Evolutionary conservation across 306 rosid species (phyloP).

Genomic region (Ochetophila trinervis): DNA sequence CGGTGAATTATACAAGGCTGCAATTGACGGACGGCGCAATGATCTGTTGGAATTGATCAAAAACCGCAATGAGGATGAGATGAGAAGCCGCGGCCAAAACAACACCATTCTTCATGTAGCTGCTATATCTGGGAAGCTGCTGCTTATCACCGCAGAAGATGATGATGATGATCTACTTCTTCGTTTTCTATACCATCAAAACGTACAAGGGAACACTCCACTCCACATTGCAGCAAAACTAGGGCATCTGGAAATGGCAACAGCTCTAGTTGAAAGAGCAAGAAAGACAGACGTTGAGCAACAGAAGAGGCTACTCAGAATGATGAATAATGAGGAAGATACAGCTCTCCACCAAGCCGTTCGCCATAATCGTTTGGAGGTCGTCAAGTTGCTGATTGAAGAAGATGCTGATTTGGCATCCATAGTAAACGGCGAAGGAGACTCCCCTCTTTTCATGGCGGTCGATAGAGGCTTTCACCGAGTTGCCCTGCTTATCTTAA

Average conservation of each 20-base stretch:
- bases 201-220: slow-evolving; percentile 1
- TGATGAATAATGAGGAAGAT: neutral
- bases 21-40: too few species aligned
- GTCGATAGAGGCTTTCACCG: neutral
- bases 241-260: neutral
- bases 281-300: neutral
- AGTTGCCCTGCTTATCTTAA: neutral
- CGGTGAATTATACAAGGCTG: too few species aligned
- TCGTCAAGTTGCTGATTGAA: neutral
- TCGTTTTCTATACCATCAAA: neutral
- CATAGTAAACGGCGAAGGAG: neutral
- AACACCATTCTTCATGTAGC: slow-evolving; percentile 17
- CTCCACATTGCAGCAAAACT: slow-evolving; percentile 6
- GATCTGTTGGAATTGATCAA: too few species aligned
- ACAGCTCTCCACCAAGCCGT: slow-evolving; percentile 20
- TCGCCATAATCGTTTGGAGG: neutral
- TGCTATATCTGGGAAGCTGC: neutral
- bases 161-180: neutral
- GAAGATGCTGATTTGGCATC: neutral
- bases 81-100: neutral
- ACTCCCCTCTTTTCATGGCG: slow-evolving; percentile 12
- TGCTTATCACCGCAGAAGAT: neutral
- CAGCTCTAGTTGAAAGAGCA: neutral
- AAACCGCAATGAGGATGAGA: too few species aligned
- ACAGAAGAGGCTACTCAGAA: neutral